phyloP scores from a whole-genome alignment of 495 filamentous ascomycete species.

The Penicillium cataractarum region DNA sequence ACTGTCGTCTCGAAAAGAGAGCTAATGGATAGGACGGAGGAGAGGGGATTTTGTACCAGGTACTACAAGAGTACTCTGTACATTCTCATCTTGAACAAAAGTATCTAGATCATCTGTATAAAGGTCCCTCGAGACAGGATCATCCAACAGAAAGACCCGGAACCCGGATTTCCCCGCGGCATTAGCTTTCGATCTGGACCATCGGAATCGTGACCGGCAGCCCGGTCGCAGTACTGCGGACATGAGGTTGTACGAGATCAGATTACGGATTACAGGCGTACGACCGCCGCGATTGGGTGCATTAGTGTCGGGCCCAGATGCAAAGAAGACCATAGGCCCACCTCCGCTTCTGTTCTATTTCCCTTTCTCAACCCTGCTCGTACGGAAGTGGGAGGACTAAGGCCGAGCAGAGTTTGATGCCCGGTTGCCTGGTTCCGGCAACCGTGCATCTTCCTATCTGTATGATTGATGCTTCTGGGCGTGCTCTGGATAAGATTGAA shows the following conservation, averaged over 20 bases:
- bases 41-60: neutral
- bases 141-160: neutral
- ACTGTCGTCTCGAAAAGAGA: neutral
- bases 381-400: neutral
- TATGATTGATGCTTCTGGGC: neutral
- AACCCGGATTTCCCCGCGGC: conserved; percentile 23
- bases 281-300: conserved; percentile 15
- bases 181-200: conserved; percentile 31
- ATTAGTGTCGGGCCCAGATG: conserved; percentile 16
- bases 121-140: neutral
- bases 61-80: too few species aligned
- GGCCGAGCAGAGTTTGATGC: neutral
- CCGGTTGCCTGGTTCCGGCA: conserved; percentile 29
- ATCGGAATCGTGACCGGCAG: conserved; percentile 27
- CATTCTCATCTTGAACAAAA: neutral
- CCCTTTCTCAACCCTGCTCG: conserved; percentile 7
- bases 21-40: neutral
- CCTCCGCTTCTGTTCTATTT: neutral
- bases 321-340: conserved; percentile 6
- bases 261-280: conserved; percentile 7
- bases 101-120: neutral
- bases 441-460: conserved; percentile 17
- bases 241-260: conserved; percentile 19
- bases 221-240: conserved; percentile 18
- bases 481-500: neutral